phyloP scores from a whole-genome alignment of 805 yeast species.

The Hanseniaspora valbyensis region DNA sequence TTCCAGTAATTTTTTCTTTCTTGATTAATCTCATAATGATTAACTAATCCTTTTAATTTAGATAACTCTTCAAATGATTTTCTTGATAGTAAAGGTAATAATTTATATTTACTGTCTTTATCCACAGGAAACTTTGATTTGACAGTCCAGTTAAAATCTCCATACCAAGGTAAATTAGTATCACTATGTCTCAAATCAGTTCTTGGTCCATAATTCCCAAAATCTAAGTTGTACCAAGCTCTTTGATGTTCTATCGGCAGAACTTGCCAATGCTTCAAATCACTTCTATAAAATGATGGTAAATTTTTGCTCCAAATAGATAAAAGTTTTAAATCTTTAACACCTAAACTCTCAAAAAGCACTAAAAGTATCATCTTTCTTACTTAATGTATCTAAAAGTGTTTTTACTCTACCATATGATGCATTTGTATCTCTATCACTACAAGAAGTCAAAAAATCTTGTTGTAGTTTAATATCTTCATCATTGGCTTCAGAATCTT shows the following conservation, averaged over 20 bases:
- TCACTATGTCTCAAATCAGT: conserved; percentile 34
- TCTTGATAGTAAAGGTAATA: conserved; percentile 22
- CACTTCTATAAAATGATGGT: conserved; percentile 24
- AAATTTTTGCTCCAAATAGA: conserved; percentile 15
- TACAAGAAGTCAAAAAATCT: conserved; percentile 13
- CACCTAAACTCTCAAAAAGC: background rate
- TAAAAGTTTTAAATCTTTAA: conserved; percentile 2
- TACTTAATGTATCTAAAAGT: background rate
- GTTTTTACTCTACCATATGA: conserved; percentile 5
- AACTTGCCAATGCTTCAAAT: conserved; percentile 43
- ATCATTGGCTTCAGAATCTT: conserved; percentile 10
- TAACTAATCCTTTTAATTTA: conserved; percentile 19
- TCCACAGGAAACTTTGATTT: conserved; percentile 56
- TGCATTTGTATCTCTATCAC: background rate
- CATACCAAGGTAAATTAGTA: conserved; percentile 7
- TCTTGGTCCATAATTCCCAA: conserved; percentile 64
- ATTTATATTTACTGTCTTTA: conserved; percentile 29
- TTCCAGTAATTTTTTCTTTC: conserved; percentile 23
- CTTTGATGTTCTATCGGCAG: conserved; percentile 41
- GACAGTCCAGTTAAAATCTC: conserved; percentile 33
- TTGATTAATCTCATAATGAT: conserved; percentile 16
- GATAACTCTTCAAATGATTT: conserved; percentile 24
- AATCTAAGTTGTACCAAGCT: conserved; percentile 50
- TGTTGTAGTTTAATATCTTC: conserved; percentile 10
- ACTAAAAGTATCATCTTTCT: background rate